A percentile compares a stretch with the other conserved stretches of the same genome.
Conservation (phyloP, 495 filamentous ascomycete species). For the Parathielavia hyrcaniae region DNA sequence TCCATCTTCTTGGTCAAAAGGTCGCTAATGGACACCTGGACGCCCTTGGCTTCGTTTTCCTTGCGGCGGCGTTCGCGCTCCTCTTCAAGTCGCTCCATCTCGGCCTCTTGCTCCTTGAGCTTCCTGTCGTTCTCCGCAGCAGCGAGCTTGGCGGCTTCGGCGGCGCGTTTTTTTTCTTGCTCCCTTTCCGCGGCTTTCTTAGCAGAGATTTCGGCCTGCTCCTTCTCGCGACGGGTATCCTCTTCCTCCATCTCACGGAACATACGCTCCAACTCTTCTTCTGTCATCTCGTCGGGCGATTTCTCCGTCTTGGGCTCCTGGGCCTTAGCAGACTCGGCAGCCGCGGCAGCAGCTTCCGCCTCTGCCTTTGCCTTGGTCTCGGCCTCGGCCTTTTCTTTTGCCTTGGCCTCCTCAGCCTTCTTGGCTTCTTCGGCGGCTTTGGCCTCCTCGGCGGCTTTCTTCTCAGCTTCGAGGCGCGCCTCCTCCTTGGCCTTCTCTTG, state of each 20-base stretch:
- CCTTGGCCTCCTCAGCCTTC: slow-evolving; percentile 37
- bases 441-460: slow-evolving; percentile 35
- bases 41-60: slow-evolving; percentile 30
- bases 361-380: slow-evolving; percentile 39
- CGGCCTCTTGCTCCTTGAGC: slow-evolving; percentile 45
- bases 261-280: slow-evolving; percentile 40
- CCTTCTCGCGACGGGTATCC: slow-evolving; percentile 47
- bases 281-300: slow-evolving; percentile 7
- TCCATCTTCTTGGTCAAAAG: slow-evolving; percentile 40
- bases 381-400: slow-evolving; percentile 35
- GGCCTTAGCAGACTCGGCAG: slow-evolving; percentile 20
- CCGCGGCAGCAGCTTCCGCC: slow-evolving; percentile 34
- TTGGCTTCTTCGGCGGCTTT: slow-evolving; percentile 28
- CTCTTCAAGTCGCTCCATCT: slow-evolving; percentile 54
- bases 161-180: slow-evolving; percentile 53
- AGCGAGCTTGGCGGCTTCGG: slow-evolving; percentile 42
- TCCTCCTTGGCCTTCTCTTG: slow-evolving; percentile 52
- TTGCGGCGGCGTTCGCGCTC: slow-evolving; percentile 47
- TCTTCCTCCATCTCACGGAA: slow-evolving; percentile 50
- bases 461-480: slow-evolving; percentile 39
- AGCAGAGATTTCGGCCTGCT: slow-evolving; percentile 55
- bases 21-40: slow-evolving; percentile 32
- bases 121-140: slow-evolving; percentile 55
- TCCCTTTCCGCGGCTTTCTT: slow-evolving; percentile 48
- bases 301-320: slow-evolving; percentile 26